Percentiles rank a stretch among this genome's conserved stretches.
These are phyloP conservation scores for Scenedesmus sp. DNA, from an alignment of 163 green algal species.

Conservation along the genomic window DNA sequence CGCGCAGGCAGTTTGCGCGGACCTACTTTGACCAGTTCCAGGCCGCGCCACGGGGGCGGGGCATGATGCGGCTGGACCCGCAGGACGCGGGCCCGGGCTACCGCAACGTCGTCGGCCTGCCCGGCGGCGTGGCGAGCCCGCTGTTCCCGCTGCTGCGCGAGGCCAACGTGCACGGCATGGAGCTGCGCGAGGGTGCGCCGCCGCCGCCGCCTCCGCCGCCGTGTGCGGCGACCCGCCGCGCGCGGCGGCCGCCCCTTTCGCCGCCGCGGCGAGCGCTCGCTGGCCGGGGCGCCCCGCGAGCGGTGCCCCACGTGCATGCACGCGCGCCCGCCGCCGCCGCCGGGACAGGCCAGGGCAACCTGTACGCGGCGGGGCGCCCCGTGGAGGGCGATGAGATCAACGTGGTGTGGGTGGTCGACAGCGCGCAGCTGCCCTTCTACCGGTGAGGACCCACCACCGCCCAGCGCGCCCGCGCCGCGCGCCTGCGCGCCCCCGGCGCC, in stretches of 20 bases:
- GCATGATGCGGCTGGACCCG: conserved; percentile 67
- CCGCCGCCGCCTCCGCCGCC: no score
- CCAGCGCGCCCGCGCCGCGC: not conserved
- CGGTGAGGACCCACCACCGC: not conserved
- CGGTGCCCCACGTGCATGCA: no score
- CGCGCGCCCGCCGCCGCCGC: no score
- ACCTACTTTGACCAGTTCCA: conserved; percentile 87
- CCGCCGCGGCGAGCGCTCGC: no score
- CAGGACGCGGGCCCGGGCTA: conserved; percentile 84
- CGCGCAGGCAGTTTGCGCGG: conserved; percentile 63
- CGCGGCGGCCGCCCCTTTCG: no score
- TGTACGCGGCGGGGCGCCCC: conserved; percentile 3
- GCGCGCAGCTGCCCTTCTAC: conserved; percentile 73
- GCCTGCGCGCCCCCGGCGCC: no score
- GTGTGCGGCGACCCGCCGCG: no score
- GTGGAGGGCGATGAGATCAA: conserved; percentile 75
- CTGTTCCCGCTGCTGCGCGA: conserved; percentile 77
- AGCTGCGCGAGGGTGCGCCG: conserved; percentile 64
- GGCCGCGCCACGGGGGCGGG: conserved; percentile 3
- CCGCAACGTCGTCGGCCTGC: conserved; percentile 84
- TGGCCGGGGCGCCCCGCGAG: no score
- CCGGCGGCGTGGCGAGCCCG: conserved; percentile 73
- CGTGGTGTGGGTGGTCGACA: conserved; percentile 82
- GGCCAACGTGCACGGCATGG: conserved; percentile 81
- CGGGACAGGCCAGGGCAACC: conserved; percentile 11